Percentiles rank a stretch among this genome's conserved stretches.
These are phyloP conservation scores for Microdochium paspali DNA, from an alignment of 2,329 filamentous ascomycete species.

Conservation along the genomic window DNA sequence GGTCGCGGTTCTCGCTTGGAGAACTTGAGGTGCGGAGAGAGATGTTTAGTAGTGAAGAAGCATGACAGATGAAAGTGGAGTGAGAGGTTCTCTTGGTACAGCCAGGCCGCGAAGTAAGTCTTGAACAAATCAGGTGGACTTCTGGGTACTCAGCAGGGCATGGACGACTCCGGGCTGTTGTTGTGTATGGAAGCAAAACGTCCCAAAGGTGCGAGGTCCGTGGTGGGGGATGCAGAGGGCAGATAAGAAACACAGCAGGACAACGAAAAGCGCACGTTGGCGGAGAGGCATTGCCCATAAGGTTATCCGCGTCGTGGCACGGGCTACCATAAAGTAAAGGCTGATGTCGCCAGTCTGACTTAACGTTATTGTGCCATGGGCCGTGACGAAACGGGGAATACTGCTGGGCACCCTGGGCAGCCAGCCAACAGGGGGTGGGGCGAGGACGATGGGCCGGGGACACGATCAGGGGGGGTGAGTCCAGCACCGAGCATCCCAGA, in stretches of 20 bases:
- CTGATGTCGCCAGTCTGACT: background rate
- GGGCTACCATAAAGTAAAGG: background rate
- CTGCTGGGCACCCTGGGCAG: background rate
- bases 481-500: background rate
- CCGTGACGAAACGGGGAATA: conserved; percentile 1
- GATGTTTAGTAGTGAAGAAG: background rate
- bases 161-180: too few species aligned
- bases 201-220: too few species aligned
- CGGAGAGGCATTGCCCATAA: background rate
- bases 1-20: background rate
- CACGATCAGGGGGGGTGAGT: background rate
- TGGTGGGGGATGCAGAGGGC: background rate
- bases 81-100: background rate
- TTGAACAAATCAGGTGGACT: too few species aligned
- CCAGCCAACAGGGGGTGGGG: background rate
- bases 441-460: background rate
- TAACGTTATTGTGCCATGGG: background rate
- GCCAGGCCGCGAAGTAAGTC: too few species aligned
- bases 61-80: background rate
- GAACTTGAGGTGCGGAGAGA: background rate
- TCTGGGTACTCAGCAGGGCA: too few species aligned
- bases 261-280: background rate
- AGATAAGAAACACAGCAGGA: background rate
- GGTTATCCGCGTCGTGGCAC: background rate
- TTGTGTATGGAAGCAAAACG: too few species aligned